These are phyloP conservation scores for Henckelia pumila DNA, from an alignment of 257 asterid species.

Conservation along the genomic window DNA sequence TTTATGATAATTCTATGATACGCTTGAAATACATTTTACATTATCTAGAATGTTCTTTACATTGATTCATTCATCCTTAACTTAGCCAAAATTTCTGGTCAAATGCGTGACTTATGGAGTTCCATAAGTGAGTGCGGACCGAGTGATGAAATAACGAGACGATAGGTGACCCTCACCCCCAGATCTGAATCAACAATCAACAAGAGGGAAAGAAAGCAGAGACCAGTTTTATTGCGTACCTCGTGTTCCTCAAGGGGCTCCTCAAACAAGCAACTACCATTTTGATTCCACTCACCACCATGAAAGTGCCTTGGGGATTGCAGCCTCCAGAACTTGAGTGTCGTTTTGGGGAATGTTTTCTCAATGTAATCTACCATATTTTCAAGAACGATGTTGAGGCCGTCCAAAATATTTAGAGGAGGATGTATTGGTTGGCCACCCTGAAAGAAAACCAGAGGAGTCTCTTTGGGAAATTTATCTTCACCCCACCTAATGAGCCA, in stretches of 20 bases:
- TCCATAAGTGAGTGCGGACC: neutral
- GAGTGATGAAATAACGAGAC: neutral
- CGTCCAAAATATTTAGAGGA: slow-evolving; percentile 61
- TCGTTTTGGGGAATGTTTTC: slow-evolving; percentile 52
- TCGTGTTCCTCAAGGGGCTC: slow-evolving; percentile 70
- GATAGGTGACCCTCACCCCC: neutral
- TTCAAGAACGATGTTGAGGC: slow-evolving; percentile 63
- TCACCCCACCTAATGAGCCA: slow-evolving; percentile 73
- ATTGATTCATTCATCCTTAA: neutral
- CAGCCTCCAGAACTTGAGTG: slow-evolving; percentile 78
- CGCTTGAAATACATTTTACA: neutral
- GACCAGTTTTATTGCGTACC: slow-evolving; percentile 36
- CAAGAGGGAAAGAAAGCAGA: slow-evolving; percentile 4
- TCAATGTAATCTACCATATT: slow-evolving; percentile 69
- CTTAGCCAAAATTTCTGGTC: neutral
- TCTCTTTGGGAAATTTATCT: slow-evolving; percentile 85
- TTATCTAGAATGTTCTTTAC: neutral
- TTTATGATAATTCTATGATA: no score
- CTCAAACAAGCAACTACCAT: slow-evolving; percentile 82
- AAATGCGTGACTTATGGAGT: neutral
- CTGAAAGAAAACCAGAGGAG: slow-evolving; percentile 78
- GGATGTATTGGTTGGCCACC: slow-evolving; percentile 71
- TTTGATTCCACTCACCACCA: slow-evolving; percentile 97
- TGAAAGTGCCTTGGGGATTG: slow-evolving; percentile 96
- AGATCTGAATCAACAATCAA: neutral